These are phyloP conservation scores for Solanum etuberosum DNA, from an alignment of 257 asterid genomes.

Conservation along the genomic window DNA sequence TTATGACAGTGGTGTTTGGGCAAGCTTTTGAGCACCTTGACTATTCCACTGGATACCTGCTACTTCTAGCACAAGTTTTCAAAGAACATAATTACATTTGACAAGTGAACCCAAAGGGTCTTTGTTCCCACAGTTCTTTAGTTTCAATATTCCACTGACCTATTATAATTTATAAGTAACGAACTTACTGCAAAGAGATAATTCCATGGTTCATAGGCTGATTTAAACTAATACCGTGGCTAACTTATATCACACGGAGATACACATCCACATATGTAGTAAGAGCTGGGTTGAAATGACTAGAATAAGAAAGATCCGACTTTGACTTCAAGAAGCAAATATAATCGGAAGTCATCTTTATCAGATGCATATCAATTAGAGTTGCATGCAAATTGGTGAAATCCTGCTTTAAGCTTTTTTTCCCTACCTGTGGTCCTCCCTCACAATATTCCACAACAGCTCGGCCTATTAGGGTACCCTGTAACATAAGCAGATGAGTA, in stretches of 20 bases:
- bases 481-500: constrained; percentile 13
- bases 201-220: not conserved
- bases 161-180: not conserved
- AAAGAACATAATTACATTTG: not conserved
- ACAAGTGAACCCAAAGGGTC: not conserved
- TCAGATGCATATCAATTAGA: not conserved
- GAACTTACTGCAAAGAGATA: not conserved
- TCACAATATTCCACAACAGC: constrained; percentile 82
- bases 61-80: not conserved
- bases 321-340: not conserved
- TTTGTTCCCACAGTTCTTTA: not conserved
- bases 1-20: not conserved
- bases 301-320: not conserved
- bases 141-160: not conserved
- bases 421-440: constrained; percentile 86
- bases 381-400: not conserved
- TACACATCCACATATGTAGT: not conserved
- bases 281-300: not conserved
- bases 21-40: not conserved
- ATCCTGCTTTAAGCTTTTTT: not conserved
- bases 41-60: not conserved
- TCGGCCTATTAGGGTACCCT: constrained; percentile 94
- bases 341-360: not conserved
- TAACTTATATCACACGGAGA: not conserved
- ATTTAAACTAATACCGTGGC: not conserved